Base-by-base conservation (phyloP, 2,329 filamentous ascomycete species). In the Didymella arachidicola region DNA sequence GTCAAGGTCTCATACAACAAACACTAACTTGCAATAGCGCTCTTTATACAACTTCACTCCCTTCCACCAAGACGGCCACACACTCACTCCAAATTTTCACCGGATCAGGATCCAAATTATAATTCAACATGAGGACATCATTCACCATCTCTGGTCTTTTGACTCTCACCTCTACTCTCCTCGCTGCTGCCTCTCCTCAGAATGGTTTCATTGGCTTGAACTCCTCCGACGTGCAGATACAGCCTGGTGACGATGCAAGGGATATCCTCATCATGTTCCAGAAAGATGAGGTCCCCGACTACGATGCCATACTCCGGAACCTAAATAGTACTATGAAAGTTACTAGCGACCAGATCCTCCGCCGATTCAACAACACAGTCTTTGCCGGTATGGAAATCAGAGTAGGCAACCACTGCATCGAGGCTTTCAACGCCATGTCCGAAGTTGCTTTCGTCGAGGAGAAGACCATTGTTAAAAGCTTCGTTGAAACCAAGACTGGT, bases 361-460 rank as follows among this genome's bases (percentile, higher is more conserved):
- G 22, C 22, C 22, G 22, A 22, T 22, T 22, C 22, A 22, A 22
- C 22, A 22, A 22, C 22, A 22, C 22, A 22, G 22, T 22, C 22
- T 22, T 22, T 22, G 22, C 22, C 22, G 22, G 22, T 22, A 22
- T 22, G 22, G 22, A 22, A 22, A 22, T 22, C 22, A 22, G 22
- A 22, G 22, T 22, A 22, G 22, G 22, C 22, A 22, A 22, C 22
- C 22, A 68, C 42, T 74, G 69, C 14, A 78, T 71, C 18, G 79
- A 70, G 32, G 77, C 78, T 45, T 77, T 80, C 22, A 22, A 22
- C 22, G 22, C 22, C 22, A 22, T 22, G 22, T 22, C 66, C 10
- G 78, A 81, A 42, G 69, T 83, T 51, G 70, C 68, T 4, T 54
- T 75, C 10, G 75, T 83, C 12, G 81, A 82, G 61, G 73, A 79